Evolutionary conservation across 1,139 yeast genomes (phyloP).

Genomic region (Saccharomyces hybrid): DNA sequence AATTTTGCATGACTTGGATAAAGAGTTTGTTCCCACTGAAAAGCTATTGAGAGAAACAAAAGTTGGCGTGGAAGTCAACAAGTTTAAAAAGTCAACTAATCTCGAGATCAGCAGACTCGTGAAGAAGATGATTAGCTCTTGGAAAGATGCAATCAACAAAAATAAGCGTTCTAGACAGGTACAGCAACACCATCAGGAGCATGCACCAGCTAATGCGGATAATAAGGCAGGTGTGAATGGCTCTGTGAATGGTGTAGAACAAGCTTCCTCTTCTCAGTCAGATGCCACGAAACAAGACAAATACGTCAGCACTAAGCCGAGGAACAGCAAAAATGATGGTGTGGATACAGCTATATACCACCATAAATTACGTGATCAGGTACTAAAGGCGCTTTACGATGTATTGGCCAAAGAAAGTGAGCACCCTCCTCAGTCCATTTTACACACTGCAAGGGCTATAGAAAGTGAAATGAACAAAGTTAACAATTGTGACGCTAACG

Average conservation of each 20-base stretch:
- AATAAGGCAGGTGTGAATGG: too few species aligned
- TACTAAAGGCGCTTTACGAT: constrained; percentile 75
- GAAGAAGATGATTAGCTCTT: constrained; percentile 69
- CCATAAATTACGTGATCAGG: constrained; percentile 75
- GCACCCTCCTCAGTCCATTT: constrained; percentile 47
- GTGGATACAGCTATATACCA: constrained; percentile 61
- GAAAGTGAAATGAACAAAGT: constrained; percentile 52
- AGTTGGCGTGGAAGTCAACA: constrained; percentile 95
- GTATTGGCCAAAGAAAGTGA: constrained; percentile 78
- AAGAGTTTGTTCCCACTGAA: constrained; percentile 76
- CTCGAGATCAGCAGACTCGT: constrained; percentile 62
- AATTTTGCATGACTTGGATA: constrained; percentile 58
- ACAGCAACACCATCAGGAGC: constrained; percentile 13
- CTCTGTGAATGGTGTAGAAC: neutral
- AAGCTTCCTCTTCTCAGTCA: constrained; percentile 2
- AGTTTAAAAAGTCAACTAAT: constrained; percentile 64
- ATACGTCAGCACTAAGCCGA: constrained; percentile 44
- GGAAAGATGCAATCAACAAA: constrained; percentile 86
- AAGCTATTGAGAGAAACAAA: constrained; percentile 83
- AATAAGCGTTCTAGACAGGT: constrained; percentile 45
- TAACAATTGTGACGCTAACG: constrained; percentile 22
- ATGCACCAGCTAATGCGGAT: too few species aligned
- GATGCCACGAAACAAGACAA: constrained; percentile 26
- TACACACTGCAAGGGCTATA: constrained; percentile 60
- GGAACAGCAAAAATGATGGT: constrained; percentile 79